phyloP scores from a whole-genome alignment of 2,329 filamentous ascomycete species.

The Aspergillus calidoustus region DNA sequence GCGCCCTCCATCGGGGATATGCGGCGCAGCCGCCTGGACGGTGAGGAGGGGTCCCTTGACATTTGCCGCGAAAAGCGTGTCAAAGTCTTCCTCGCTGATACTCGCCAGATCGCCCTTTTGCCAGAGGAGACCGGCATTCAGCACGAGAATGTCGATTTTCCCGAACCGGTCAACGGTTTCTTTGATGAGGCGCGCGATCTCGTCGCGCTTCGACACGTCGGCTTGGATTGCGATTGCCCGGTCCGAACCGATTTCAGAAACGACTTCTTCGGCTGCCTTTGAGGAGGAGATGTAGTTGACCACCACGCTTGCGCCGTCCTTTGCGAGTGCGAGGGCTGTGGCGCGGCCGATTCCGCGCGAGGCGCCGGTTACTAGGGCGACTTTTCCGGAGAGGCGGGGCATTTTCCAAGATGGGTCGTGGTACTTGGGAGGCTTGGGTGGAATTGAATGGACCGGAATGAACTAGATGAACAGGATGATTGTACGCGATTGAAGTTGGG shows the following conservation, averaged over 20 bases:
- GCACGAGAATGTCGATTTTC: slow-evolving; percentile 69
- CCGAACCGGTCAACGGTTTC: slow-evolving; percentile 67
- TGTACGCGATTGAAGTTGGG: no score
- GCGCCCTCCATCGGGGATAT: slow-evolving; percentile 70
- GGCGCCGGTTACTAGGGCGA: slow-evolving; percentile 42
- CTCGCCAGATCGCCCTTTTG: slow-evolving; percentile 37
- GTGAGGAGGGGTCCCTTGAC: slow-evolving; percentile 68
- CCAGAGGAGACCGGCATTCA: slow-evolving; percentile 46
- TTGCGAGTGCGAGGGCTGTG: slow-evolving; percentile 47
- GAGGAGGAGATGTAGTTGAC: slow-evolving; percentile 61
- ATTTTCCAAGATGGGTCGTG: no score
- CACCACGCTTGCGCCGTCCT: slow-evolving; percentile 44
- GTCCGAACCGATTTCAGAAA: slow-evolving; percentile 68
- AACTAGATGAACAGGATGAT: no score
- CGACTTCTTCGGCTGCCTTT: slow-evolving; percentile 67
- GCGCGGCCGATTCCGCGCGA: slow-evolving; percentile 48
- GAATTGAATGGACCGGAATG: no score
- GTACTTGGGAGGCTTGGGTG: no score
- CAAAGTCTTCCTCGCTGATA: slow-evolving; percentile 31
- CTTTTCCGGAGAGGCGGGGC: slow-evolving; percentile 38
- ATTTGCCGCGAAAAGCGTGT: slow-evolving; percentile 65
- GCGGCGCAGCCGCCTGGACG: slow-evolving; percentile 68
- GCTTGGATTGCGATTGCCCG: slow-evolving; percentile 66
- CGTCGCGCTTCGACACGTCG: slow-evolving; percentile 67
- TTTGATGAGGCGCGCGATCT: slow-evolving; percentile 68